These are phyloP conservation scores for Clarkia xantiana DNA, from an alignment of 345 rosid species.

Conservation along the genomic window DNA sequence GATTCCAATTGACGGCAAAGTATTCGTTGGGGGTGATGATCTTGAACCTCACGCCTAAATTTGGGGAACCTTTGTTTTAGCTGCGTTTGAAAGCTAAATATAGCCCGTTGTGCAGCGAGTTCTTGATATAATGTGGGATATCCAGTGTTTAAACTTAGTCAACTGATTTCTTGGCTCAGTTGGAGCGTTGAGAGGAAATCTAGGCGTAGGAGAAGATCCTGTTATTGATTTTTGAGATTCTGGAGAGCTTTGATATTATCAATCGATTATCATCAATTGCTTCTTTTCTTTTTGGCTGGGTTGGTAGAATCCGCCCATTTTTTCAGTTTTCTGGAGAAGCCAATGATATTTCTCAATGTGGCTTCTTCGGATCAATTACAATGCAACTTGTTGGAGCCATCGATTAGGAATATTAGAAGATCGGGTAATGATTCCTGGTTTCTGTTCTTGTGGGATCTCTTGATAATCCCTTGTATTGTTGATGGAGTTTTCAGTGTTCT, in stretches of 20 bases:
- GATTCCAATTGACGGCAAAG: constrained; percentile 1
- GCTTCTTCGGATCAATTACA: too few species aligned
- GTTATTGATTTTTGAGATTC: background rate
- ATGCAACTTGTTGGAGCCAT: too few species aligned
- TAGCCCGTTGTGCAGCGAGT: background rate
- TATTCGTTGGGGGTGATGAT: constrained; percentile 5
- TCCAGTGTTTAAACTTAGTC: constrained; percentile 3
- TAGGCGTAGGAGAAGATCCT: background rate
- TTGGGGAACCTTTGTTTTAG: constrained; percentile 16
- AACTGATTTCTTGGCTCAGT: constrained; percentile 8
- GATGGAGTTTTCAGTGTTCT: too few species aligned
- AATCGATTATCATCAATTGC: too few species aligned
- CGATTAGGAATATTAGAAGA: background rate
- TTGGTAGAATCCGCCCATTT: too few species aligned
- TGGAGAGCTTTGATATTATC: background rate
- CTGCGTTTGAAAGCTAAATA: constrained; percentile 1
- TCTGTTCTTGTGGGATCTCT: too few species aligned
- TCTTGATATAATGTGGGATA: background rate
- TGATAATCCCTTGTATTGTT: too few species aligned
- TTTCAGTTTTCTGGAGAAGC: too few species aligned
- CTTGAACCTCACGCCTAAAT: constrained; percentile 29
- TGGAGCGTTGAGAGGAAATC: background rate
- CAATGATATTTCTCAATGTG: too few species aligned
- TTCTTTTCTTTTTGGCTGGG: too few species aligned
- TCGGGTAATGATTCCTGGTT: background rate